phyloP scores from a whole-genome alignment of 768 basidiomycete genomes.

The Holtermanniella nyarrowii region DNA sequence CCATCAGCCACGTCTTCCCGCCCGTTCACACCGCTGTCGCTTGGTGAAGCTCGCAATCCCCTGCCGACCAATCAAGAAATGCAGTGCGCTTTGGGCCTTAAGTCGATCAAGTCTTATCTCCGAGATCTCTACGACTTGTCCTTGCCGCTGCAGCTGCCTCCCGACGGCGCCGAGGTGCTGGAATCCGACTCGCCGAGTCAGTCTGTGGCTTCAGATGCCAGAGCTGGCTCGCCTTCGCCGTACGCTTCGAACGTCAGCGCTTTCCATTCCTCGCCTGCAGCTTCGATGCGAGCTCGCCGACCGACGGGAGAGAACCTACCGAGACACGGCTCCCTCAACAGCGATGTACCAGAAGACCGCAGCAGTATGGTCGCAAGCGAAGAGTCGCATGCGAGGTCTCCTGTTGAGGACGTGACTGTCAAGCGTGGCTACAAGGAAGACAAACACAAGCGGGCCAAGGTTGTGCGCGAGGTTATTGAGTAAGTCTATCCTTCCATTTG shows the following conservation, averaged over 20 bases:
- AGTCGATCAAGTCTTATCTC: slow-evolving; percentile 90
- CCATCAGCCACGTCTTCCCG: background rate
- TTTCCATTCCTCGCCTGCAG: background rate
- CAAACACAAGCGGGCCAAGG: slow-evolving; percentile 65
- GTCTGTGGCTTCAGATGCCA: background rate
- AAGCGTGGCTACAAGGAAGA: slow-evolving; percentile 80
- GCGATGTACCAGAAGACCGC: background rate
- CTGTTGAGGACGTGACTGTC: slow-evolving; percentile 8
- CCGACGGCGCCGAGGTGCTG: slow-evolving; percentile 44
- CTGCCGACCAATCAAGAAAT: slow-evolving; percentile 7
- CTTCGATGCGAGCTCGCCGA: background rate
- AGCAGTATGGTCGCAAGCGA: background rate
- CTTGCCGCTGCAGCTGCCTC: slow-evolving; percentile 49
- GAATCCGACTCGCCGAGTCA: slow-evolving; percentile 1
- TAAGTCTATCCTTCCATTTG: slow-evolving; percentile 45
- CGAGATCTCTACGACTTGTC: slow-evolving; percentile 90
- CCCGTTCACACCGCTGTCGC: background rate
- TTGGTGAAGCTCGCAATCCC: background rate
- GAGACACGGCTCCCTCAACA: background rate
- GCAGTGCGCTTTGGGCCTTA: slow-evolving; percentile 49
- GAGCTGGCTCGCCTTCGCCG: background rate
- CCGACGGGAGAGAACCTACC: background rate
- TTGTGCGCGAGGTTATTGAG: slow-evolving; percentile 86
- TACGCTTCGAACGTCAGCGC: background rate
- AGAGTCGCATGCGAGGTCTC: background rate